Evolutionary conservation across 129 eudicot genomes (phyloP).

Genomic region (Escallonia herrerae): DNA sequence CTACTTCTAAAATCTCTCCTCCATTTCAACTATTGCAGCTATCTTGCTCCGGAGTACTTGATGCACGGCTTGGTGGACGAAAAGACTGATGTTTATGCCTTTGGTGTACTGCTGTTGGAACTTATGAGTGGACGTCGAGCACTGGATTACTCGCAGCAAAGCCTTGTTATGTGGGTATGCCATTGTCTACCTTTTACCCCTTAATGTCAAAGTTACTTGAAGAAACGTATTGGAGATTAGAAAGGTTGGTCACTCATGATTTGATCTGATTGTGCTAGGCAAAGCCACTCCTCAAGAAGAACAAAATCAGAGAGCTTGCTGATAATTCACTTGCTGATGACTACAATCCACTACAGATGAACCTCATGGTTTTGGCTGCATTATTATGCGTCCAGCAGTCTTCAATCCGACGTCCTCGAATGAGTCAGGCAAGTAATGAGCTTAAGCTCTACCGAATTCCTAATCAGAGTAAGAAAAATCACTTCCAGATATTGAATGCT

Average conservation of each 20-base stretch:
- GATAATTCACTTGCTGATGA: constrained; percentile 58
- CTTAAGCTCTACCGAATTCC: neutral
- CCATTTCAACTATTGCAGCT: constrained; percentile 35
- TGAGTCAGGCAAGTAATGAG: constrained; percentile 58
- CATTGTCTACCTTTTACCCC: neutral
- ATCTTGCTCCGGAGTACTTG: constrained; percentile 91
- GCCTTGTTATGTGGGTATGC: constrained; percentile 97
- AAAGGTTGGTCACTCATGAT: neutral
- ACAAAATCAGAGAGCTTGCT: constrained; percentile 58
- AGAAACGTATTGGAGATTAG: neutral
- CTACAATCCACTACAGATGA: constrained; percentile 56
- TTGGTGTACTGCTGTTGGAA: constrained; percentile 84
- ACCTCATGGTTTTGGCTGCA: constrained; percentile 70
- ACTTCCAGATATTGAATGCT: neutral
- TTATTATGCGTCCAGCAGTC: constrained; percentile 75
- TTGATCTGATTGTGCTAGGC: constrained; percentile 42
- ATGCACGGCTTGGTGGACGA: constrained; percentile 96
- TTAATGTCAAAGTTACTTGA: neutral
- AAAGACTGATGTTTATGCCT: constrained; percentile 84
- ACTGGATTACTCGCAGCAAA: constrained; percentile 81
- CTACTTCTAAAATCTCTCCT: neutral
- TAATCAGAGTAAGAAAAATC: neutral
- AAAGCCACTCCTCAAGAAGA: constrained; percentile 74
- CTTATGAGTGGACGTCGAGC: constrained; percentile 90
- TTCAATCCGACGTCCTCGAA: constrained; percentile 71